Evolutionary conservation across 2,329 filamentous ascomycete genomes (phyloP).

Genomic region (Penicillium paneum): DNA sequence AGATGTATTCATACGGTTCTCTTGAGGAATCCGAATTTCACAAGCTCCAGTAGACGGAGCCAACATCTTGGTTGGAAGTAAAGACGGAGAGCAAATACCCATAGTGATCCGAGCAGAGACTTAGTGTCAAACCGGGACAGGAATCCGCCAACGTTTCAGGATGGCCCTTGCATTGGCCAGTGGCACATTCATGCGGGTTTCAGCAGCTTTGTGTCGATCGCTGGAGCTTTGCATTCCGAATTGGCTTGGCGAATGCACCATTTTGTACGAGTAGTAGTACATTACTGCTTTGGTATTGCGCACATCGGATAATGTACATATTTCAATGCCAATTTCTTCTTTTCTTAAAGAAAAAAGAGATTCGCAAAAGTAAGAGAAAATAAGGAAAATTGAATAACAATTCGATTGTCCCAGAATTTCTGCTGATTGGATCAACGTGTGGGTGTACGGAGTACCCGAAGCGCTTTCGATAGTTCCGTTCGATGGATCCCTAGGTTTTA

Average conservation of each 20-base stretch:
- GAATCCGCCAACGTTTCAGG: constrained; percentile 24
- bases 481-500: background rate
- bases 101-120: constrained; percentile 2
- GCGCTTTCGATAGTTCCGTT: constrained; percentile 14
- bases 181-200: constrained; percentile 13
- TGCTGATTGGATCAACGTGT: constrained; percentile 9
- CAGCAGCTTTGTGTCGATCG: constrained; percentile 19
- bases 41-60: background rate
- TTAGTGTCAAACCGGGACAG: constrained; percentile 5
- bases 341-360: background rate
- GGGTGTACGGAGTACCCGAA: background rate
- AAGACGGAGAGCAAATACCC: background rate
- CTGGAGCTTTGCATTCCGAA: constrained; percentile 13
- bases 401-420: constrained; percentile 10
- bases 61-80: background rate
- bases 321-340: background rate
- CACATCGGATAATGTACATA: background rate
- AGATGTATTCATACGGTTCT: background rate
- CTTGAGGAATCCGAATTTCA: background rate
- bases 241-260: constrained; percentile 13
- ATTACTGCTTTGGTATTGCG: background rate
- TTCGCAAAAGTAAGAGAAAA: background rate
- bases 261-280: background rate
- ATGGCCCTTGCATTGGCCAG: constrained; percentile 15
- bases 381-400: background rate